These are phyloP conservation scores for Dispira simplex DNA, from an alignment of 192 early-diverging fungal genomes.

Conservation along the genomic window DNA sequence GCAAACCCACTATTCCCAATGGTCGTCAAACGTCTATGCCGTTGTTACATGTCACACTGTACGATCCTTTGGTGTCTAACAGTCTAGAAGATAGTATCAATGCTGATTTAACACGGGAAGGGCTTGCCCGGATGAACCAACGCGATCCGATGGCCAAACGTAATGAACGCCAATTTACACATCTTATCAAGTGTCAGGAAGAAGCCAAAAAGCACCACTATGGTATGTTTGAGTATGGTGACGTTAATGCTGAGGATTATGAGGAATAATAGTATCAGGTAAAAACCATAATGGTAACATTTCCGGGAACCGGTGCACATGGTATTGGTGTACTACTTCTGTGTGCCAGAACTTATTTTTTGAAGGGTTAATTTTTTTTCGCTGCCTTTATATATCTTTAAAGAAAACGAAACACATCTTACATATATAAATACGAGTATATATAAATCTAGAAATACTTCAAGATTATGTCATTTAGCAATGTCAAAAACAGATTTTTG, in stretches of 20 bases:
- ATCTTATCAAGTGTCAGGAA: background rate
- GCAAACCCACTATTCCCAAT: background rate
- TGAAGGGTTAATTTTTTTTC: no score
- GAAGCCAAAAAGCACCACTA: slow-evolving; percentile 2
- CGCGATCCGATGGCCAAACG: background rate
- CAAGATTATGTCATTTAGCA: no score
- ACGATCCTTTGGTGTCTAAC: slow-evolving; percentile 7
- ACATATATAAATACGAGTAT: no score
- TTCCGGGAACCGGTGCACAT: background rate
- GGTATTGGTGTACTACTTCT: background rate
- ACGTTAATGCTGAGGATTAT: background rate
- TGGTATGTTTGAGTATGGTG: slow-evolving; percentile 11
- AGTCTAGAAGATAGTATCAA: slow-evolving; percentile 6
- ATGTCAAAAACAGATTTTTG: no score
- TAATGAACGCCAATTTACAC: background rate
- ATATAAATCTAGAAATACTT: no score
- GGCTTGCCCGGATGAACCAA: slow-evolving; percentile 1
- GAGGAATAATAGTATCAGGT: background rate
- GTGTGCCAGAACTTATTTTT: no score
- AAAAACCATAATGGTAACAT: background rate
- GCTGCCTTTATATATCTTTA: no score
- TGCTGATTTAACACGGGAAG: slow-evolving; percentile 3
- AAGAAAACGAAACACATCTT: no score
- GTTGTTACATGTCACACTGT: slow-evolving; percentile 2
- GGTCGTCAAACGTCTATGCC: background rate